Percentiles rank a stretch among this genome's conserved stretches.
phyloP scores from a whole-genome alignment of 2,329 filamentous ascomycete species.

The Lasiodiplodia gonubiensis region DNA sequence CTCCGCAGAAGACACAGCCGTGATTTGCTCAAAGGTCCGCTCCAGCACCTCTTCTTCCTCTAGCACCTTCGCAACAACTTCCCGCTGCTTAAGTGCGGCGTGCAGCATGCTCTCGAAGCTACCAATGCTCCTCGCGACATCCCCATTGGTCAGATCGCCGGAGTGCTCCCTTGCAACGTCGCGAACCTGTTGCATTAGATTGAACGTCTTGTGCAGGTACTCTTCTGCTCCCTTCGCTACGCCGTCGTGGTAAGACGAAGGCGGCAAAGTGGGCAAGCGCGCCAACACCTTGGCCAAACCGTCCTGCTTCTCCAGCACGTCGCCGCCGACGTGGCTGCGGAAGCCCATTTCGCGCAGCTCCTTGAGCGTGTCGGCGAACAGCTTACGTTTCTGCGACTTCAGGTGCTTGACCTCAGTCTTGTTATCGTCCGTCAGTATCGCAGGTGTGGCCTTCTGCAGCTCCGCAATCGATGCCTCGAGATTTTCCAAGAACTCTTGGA shows the following conservation, averaged over 20 bases:
- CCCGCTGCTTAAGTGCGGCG: constrained; percentile 66
- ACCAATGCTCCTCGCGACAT: constrained; percentile 78
- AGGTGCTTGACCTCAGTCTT: constrained; percentile 84
- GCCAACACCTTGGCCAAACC: constrained; percentile 74
- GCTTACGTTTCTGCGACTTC: constrained; percentile 85
- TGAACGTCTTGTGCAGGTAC: constrained; percentile 79
- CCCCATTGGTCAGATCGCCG: constrained; percentile 80
- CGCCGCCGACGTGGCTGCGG: constrained; percentile 77
- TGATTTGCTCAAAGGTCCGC: constrained; percentile 43
- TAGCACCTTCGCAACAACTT: constrained; percentile 52
- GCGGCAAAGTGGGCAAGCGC: constrained; percentile 50
- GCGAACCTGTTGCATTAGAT: constrained; percentile 72
- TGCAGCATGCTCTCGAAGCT: constrained; percentile 86
- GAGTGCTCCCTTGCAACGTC: constrained; percentile 74
- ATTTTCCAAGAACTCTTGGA: constrained; percentile 72
- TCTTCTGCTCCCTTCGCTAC: constrained; percentile 62
- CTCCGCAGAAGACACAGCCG: constrained; percentile 36
- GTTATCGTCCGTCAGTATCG: constrained; percentile 82
- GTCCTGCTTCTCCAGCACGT: constrained; percentile 74
- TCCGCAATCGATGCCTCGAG: constrained; percentile 72
- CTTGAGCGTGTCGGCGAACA: constrained; percentile 88
- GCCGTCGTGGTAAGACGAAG: constrained; percentile 21
- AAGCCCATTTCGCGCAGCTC: constrained; percentile 88
- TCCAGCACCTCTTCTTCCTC: constrained; percentile 50
- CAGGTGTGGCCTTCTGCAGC: constrained; percentile 82